These are phyloP conservation scores for Byssochlamys sp. DNA, from an alignment of 2,329 filamentous ascomycete genomes.

Conservation along the genomic window DNA sequence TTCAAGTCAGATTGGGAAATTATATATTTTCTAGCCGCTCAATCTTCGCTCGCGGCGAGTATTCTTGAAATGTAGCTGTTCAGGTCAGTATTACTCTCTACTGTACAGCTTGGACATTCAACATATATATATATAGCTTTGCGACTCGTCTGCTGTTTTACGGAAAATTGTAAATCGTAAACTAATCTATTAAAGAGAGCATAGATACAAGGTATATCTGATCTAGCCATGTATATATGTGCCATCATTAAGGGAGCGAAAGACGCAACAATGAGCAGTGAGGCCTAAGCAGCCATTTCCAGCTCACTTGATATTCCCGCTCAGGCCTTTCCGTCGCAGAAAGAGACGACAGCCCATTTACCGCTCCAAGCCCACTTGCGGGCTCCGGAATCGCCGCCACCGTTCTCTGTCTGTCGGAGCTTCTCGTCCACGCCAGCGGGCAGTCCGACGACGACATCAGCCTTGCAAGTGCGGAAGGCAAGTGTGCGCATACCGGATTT, in stretches of 20 bases:
- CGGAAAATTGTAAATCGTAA: no score
- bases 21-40: background rate
- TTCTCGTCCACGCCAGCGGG: conserved; percentile 72
- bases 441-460: conserved; percentile 88
- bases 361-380: conserved; percentile 91
- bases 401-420: conserved; percentile 57
- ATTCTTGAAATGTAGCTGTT: background rate
- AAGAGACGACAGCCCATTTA: conserved; percentile 92
- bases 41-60: background rate
- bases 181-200: background rate
- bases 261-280: background rate
- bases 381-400: conserved; percentile 58
- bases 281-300: background rate
- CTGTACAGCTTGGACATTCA: background rate
- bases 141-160: no score
- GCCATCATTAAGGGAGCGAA: background rate
- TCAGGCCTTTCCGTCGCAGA: conserved; percentile 56
- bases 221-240: background rate
- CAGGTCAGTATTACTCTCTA: background rate
- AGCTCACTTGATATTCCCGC: background rate
- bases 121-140: background rate
- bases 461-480: conserved; percentile 88
- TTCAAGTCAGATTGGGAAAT: background rate
- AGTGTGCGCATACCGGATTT: conserved; percentile 75
- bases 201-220: background rate